Percentiles rank a stretch among this genome's conserved stretches.
These are phyloP conservation scores for Xylaria grammica DNA, from an alignment of 495 filamentous ascomycete genomes.

Conservation along the genomic window DNA sequence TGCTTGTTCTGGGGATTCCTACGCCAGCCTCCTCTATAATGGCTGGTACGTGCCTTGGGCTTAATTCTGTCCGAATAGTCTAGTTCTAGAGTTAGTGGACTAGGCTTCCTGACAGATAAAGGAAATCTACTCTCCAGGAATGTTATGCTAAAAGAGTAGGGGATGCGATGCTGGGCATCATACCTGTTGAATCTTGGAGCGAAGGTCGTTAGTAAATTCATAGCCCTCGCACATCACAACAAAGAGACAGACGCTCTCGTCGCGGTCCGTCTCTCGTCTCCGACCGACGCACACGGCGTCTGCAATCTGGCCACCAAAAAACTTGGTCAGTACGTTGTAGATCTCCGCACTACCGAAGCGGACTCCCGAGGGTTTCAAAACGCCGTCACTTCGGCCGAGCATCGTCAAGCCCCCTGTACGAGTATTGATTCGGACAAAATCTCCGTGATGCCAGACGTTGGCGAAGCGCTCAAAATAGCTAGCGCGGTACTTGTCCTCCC, in stretches of 20 bases:
- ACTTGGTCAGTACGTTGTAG: slow-evolving; percentile 84
- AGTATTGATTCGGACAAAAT: slow-evolving; percentile 81
- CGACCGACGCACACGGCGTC: slow-evolving; percentile 87
- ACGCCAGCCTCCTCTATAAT: slow-evolving; percentile 73
- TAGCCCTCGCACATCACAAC: slow-evolving; percentile 69
- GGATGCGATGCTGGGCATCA: not conserved
- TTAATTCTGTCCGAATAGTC: slow-evolving; percentile 73
- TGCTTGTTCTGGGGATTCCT: slow-evolving; percentile 86
- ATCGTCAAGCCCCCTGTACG: slow-evolving; percentile 75
- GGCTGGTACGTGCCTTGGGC: slow-evolving; percentile 82
- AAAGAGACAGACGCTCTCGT: slow-evolving; percentile 88
- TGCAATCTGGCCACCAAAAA: slow-evolving; percentile 77
- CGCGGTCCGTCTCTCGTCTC: slow-evolving; percentile 69
- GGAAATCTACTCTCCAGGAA: not conserved
- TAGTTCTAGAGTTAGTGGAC: not conserved
- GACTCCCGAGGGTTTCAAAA: slow-evolving; percentile 79
- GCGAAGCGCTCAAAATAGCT: slow-evolving; percentile 88
- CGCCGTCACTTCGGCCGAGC: slow-evolving; percentile 80
- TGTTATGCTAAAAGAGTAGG: not conserved
- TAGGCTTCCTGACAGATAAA: not conserved
- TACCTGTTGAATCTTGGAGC: slow-evolving; percentile 59
- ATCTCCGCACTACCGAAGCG: slow-evolving; percentile 85
- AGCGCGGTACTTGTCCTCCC: slow-evolving; percentile 74
- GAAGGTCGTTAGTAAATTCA: slow-evolving; percentile 57
- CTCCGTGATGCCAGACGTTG: slow-evolving; percentile 89